These are phyloP conservation scores for Ziziphus jujuba DNA, from an alignment of 306 rosid genomes.

Conservation along the genomic window DNA sequence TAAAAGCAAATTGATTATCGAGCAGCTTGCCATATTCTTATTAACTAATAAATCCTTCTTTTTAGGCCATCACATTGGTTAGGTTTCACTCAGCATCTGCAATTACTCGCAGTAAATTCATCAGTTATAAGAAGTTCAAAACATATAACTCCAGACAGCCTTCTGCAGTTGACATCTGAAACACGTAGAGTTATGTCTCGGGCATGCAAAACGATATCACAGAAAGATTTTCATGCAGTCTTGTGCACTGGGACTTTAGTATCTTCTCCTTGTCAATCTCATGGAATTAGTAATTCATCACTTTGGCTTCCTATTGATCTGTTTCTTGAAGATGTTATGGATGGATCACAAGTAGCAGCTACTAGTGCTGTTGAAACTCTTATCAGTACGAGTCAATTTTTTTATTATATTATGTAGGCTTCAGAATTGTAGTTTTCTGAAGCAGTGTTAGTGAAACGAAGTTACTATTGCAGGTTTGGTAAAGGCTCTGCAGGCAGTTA, in stretches of 20 bases:
- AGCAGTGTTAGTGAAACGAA: conserved; percentile 28
- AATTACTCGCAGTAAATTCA: conserved; percentile 64
- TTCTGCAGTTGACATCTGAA: conserved; percentile 58
- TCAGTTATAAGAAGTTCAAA: conserved; percentile 57
- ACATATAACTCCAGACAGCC: conserved; percentile 54
- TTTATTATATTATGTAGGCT: conserved; percentile 7
- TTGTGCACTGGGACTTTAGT: conserved; percentile 49
- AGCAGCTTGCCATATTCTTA: conserved; percentile 9
- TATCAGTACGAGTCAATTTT: conserved; percentile 46
- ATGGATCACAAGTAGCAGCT: conserved; percentile 60
- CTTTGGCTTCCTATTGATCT: conserved; percentile 94
- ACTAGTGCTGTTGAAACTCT: conserved; percentile 71
- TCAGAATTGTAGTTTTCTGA: conserved; percentile 8
- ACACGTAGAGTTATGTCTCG: conserved; percentile 37
- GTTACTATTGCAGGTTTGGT: conserved; percentile 65
- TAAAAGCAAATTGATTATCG: conserved; percentile 20
- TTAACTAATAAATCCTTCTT: conserved; percentile 12
- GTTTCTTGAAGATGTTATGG: conserved; percentile 84
- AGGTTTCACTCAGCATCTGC: conserved; percentile 57
- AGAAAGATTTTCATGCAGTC: conserved; percentile 48
- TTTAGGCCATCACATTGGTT: conserved; percentile 82
- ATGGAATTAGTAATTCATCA: conserved; percentile 63
- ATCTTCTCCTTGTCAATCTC: conserved; percentile 52
- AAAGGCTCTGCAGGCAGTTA: conserved; percentile 71
- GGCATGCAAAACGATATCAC: conserved; percentile 48